phyloP scores from a whole-genome alignment of 2,329 filamentous ascomycete genomes.

The Fusarium irregulare region DNA sequence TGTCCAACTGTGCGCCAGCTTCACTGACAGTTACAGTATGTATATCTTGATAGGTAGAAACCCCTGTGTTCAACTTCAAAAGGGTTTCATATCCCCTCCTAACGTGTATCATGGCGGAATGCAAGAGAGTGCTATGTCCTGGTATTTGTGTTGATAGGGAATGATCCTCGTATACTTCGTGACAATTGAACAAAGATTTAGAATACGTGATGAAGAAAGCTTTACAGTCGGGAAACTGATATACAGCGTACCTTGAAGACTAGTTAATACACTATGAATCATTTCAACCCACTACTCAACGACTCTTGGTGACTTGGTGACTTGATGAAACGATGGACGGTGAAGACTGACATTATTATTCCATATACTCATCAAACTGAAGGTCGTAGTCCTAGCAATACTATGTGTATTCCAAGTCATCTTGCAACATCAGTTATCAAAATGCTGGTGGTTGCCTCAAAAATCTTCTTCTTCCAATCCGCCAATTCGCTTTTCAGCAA shows the following conservation, averaged over 20 bases:
- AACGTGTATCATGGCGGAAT: neutral
- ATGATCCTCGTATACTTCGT: neutral
- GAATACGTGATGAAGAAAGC: neutral
- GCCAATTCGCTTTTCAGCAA: slow-evolving; percentile 77
- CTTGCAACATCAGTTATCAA: neutral
- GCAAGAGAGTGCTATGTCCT: neutral
- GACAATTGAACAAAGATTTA: too few relatives aligned
- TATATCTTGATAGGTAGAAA: neutral
- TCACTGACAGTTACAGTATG: neutral
- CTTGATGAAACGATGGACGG: neutral
- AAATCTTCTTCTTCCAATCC: slow-evolving; percentile 69
- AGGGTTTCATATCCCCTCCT: neutral
- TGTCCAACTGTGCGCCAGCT: neutral
- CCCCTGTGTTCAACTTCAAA: neutral
- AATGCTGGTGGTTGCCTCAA: neutral
- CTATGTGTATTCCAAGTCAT: slow-evolving; percentile 1
- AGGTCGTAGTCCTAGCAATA: slow-evolving; percentile 1
- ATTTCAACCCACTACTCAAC: neutral
- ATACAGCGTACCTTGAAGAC: neutral
- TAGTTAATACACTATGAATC: neutral
- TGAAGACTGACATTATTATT: neutral
- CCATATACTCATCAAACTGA: neutral
- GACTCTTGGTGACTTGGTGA: neutral
- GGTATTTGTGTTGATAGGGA: neutral
- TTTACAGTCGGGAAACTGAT: neutral